Percentiles rank a stretch among this genome's conserved stretches.
These are phyloP conservation scores for Dalbergia oliveri DNA, from an alignment of 306 rosid genomes.

Conservation along the genomic window DNA sequence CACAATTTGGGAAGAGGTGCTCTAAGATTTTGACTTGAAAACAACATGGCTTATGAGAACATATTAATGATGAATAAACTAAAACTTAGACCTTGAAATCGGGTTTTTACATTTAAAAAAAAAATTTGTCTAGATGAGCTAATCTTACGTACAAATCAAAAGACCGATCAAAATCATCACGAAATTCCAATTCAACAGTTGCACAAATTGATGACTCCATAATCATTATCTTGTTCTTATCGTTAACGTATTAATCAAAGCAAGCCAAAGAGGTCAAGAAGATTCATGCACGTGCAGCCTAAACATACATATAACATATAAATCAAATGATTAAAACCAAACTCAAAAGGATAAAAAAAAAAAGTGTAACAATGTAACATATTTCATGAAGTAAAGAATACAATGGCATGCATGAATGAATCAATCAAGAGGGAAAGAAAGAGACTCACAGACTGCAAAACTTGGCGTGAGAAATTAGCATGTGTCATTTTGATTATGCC, in stretches of 20 bases:
- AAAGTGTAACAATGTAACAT: not conserved
- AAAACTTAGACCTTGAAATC: not conserved
- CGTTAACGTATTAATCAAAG: slow-evolving; percentile 20
- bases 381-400: not conserved
- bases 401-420: not conserved
- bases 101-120: not conserved
- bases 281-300: slow-evolving; percentile 12
- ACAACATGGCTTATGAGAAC: not conserved
- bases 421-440: slow-evolving; percentile 4
- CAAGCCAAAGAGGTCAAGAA: slow-evolving; percentile 5
- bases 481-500: slow-evolving; percentile 7
- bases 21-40: not conserved
- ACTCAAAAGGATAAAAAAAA: not conserved
- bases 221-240: not conserved
- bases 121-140: no score
- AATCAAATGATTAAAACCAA: not conserved
- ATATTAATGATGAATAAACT: not conserved
- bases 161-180: slow-evolving; percentile 6
- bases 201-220: not conserved
- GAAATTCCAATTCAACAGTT: not conserved
- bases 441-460: slow-evolving; percentile 57
- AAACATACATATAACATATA: not conserved
- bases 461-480: slow-evolving; percentile 26
- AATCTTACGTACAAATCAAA: not conserved
- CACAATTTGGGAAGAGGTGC: no score